A percentile compares a stretch with the other conserved stretches of the same genome.
These are phyloP conservation scores for Hanseniaspora jakobsenii DNA, from an alignment of 805 yeast species.

Conservation along the genomic window DNA sequence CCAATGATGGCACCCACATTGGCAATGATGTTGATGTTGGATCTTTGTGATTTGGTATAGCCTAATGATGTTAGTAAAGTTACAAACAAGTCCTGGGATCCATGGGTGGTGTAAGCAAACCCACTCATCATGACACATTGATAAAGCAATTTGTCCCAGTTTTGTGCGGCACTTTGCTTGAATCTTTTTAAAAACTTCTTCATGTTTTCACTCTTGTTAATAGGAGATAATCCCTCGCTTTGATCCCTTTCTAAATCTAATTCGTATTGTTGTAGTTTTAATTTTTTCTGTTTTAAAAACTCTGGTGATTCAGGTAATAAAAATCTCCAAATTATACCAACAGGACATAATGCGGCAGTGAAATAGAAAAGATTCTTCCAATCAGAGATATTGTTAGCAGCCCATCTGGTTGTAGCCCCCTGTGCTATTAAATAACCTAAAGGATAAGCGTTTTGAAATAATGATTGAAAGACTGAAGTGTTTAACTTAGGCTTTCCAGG, in stretches of 20 bases:
- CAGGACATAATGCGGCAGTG: slow-evolving; percentile 45
- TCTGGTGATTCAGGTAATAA: slow-evolving; percentile 42
- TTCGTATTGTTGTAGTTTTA: slow-evolving; percentile 25
- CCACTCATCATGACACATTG: slow-evolving; percentile 51
- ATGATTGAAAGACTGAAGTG: slow-evolving; percentile 38
- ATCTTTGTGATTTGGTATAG: slow-evolving; percentile 35
- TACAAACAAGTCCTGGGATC: slow-evolving; percentile 64
- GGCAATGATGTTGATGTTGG: slow-evolving; percentile 51
- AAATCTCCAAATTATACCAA: slow-evolving; percentile 34
- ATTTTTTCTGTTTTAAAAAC: slow-evolving; percentile 32
- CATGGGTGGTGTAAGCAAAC: slow-evolving; percentile 61
- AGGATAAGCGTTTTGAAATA: slow-evolving; percentile 73
- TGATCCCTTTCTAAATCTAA: slow-evolving; percentile 23
- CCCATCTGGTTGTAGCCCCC: slow-evolving; percentile 52
- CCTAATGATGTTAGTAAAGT: slow-evolving; percentile 41
- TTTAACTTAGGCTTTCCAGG: slow-evolving; percentile 22
- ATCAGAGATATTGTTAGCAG: slow-evolving; percentile 32
- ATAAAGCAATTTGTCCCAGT: slow-evolving; percentile 51
- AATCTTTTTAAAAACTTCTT: slow-evolving; percentile 29
- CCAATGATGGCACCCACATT: slow-evolving; percentile 60
- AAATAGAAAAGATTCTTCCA: slow-evolving; percentile 65
- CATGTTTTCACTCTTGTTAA: no score
- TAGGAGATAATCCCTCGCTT: no score
- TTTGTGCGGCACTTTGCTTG: slow-evolving; percentile 30
- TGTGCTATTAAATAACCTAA: slow-evolving; percentile 57